Evolutionary conservation across 257 asterid species (phyloP), one percentile per base, ranked within the genome.

Genomic region (Penstemon newberryi): DNA sequence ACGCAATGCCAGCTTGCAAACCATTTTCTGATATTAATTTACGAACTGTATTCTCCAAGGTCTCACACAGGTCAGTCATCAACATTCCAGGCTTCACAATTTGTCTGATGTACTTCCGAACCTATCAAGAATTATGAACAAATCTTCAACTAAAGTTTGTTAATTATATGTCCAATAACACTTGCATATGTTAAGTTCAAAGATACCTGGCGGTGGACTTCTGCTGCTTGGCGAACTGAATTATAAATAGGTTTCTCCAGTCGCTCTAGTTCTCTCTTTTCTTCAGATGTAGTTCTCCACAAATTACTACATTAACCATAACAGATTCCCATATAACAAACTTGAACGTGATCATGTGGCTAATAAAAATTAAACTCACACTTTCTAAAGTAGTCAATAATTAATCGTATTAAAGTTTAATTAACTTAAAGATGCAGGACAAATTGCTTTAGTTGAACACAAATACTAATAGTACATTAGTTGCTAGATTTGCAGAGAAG

Each of bases 1-100:
- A 94, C 63, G 99, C 99, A 79, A 94, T 91, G 77, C 99, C 99
- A 74, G 99, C 99, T 75, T 94, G 96, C 66, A 94, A 88, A 70
- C 96, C 99, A 77, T 91, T 94, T 80, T 94, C 99, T 52, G 96
- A 75, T 73, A 94, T 94, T 76, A 94, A 83, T 74, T 86, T 91
- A 56, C 97, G 92, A 57, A 91, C 97, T 62, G 89, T 89, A 75
- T 88, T 84, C 84, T 94, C 99, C 85, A 94, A 85, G 74, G 96
- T 91, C 80, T 94, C 99, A 75, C 99, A 94, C 45, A 94, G 78
- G 80, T 94, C 99, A 72, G 82, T 87, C 99, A 94, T 89, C 82
- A 94, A 78, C 80, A 94, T 91, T 78, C 97, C 99, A 62, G 99
- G 99, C 88, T 89, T 87, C 83, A 88, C 54, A 73, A 84, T 86